Evolutionary conservation across 2,329 filamentous ascomycete genomes (phyloP).

Genomic region (Colletotrichum lini): DNA sequence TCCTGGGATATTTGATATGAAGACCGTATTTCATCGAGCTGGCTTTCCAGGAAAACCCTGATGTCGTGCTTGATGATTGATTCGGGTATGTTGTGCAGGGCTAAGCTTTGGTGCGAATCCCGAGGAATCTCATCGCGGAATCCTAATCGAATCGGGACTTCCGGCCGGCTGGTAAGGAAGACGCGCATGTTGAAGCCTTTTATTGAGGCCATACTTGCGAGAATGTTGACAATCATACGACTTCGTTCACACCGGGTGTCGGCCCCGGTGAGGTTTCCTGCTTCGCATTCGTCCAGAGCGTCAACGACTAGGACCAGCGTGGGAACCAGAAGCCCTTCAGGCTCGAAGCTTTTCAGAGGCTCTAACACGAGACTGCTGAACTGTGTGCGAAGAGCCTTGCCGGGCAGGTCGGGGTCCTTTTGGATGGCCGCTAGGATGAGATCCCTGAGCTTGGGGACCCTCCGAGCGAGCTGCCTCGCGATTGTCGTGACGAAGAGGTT

Average conservation of each 20-base stretch:
- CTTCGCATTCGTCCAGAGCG: conserved; percentile 47
- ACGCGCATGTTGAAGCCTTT: conserved; percentile 46
- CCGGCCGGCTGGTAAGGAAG: conserved; percentile 58
- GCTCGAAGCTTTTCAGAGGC: conserved; percentile 47
- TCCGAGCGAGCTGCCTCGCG: conserved; percentile 50
- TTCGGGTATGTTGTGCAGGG: not conserved
- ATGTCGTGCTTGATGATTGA: not conserved
- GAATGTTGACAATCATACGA: conserved; percentile 46
- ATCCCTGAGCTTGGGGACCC: conserved; percentile 42
- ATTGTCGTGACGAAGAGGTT: conserved; percentile 58
- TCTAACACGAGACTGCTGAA: conserved; percentile 57
- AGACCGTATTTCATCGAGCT: not conserved
- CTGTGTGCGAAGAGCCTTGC: conserved; percentile 52
- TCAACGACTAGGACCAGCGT: conserved; percentile 51
- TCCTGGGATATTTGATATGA: not conserved
- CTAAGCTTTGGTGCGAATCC: not conserved
- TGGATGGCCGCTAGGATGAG: conserved; percentile 44
- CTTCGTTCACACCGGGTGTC: too few species aligned
- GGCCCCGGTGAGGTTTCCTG: conserved; percentile 48
- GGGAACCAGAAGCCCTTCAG: not conserved
- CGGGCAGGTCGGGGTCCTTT: conserved; percentile 48
- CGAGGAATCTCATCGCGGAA: conserved; percentile 45
- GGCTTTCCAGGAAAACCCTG: not conserved
- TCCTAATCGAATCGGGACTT: conserved; percentile 52
- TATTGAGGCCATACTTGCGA: conserved; percentile 44